Percentiles rank a stretch among this genome's conserved stretches.
phyloP scores from a whole-genome alignment of 2,329 filamentous ascomycete species.

The Sarocladium strictum region DNA sequence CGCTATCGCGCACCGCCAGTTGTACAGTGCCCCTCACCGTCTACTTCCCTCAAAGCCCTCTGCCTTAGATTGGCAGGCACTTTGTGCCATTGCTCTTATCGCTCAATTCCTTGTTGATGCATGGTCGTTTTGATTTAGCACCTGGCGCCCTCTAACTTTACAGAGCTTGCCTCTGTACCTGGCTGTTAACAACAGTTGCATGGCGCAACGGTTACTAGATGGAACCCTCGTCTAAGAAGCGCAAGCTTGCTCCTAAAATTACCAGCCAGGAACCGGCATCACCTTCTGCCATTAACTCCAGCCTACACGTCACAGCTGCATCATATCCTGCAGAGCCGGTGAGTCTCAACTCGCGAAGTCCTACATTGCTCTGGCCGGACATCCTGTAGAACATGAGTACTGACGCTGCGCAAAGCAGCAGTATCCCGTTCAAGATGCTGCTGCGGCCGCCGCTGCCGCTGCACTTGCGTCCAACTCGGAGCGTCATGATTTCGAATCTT shows the following conservation, averaged over 20 bases:
- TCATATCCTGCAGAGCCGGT: conserved; percentile 18
- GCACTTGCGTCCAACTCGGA: conserved; percentile 31
- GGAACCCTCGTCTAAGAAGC: conserved; percentile 37
- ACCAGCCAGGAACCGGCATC: conserved; percentile 20
- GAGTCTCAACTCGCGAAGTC: conserved; percentile 13
- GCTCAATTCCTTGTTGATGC: not conserved
- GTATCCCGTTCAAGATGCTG: conserved; percentile 30
- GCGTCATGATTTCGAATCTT: conserved; percentile 59
- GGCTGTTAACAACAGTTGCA: not conserved
- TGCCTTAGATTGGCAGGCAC: not conserved
- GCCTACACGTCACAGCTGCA: not conserved
- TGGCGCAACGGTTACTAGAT: conserved; percentile 19
- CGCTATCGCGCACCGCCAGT: conserved; percentile 4
- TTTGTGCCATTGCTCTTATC: not conserved
- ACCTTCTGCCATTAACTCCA: conserved; percentile 22
- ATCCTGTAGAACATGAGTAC: not conserved
- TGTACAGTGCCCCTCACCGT: not conserved
- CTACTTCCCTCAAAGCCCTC: not conserved
- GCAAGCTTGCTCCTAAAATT: conserved; percentile 39
- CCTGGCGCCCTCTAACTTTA: too few species aligned
- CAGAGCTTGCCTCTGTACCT: too few species aligned
- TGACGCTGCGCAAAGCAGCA: conserved; percentile 17
- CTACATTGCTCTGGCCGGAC: not conserved
- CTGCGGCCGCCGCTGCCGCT: not conserved
- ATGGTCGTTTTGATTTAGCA: too few species aligned